Evolutionary conservation across 805 yeast genomes (phyloP), one percentile per base, ranked within the genome.

Genomic region (Metschnikowia anglica): DNA sequence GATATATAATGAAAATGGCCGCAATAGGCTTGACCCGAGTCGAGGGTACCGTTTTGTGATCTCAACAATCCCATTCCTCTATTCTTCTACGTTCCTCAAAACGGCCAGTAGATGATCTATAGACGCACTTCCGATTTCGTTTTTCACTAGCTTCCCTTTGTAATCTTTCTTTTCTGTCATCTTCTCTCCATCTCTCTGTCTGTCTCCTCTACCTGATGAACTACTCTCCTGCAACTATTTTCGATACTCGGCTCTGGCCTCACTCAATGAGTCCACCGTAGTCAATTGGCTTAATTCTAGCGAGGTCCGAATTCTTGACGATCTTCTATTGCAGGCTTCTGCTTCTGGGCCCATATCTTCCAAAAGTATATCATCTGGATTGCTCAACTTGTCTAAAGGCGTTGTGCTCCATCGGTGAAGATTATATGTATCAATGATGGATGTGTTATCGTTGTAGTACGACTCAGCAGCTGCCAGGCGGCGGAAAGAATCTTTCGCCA

Each of bases 351-450:
- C 34, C 39, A 45, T 32, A 37, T 69, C 70, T 21, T 74, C 73
- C 72, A 77, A 57, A 23, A 74, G 73, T 42, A 77, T 76, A 46
- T 76, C 81, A 50, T 76, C 81, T 0, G 79, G 73, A n/a, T 61
- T 63, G 7, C 71, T 53, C 2, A 53, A 48, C 6, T 63, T 62
- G 34, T 61, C 65, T 15, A 62, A 51, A 10, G 72, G 72, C 6
- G 56, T 65, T 4, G 60, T 47, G n/a, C 62, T 59, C 26, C 46
- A 56, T 28, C 53, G 60, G 3, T 56, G 37, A n/a, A 61, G 55
- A 23, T 65, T 54, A 46, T 65, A 59, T 2, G 54, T 52, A 34
- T 67, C 68, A 10, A 68, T 60, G 21, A 68, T 56, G n/a, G 71
- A 62, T 28, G 51, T 50, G 44, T 56, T 42, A 72, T 65, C 53